A percentile compares a stretch with the other conserved stretches of the same genome.
Evolutionary conservation across 1,284 basidiomycete species (phyloP).

Genomic region (Flammula alnicola): DNA sequence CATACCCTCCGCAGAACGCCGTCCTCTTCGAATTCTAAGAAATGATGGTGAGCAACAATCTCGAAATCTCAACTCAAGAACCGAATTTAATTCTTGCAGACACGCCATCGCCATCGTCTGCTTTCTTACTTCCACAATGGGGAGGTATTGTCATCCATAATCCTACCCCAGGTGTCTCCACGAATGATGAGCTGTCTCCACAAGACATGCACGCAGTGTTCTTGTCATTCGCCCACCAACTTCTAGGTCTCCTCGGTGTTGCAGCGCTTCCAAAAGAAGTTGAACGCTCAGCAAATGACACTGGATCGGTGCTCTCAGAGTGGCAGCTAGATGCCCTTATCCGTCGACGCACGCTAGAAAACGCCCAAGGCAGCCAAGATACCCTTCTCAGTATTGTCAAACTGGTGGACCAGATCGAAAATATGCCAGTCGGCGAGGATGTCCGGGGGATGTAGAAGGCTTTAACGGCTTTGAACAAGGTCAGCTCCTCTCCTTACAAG

Average conservation of each 20-base stretch:
- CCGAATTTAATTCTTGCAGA: slow-evolving; percentile 14
- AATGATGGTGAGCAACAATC: slow-evolving; percentile 50
- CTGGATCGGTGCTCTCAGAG: slow-evolving; percentile 41
- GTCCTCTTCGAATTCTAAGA: slow-evolving; percentile 76
- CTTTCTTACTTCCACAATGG: slow-evolving; percentile 95
- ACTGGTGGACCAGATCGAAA: slow-evolving; percentile 82
- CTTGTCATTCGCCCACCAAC: slow-evolving; percentile 74
- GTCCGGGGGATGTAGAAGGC: slow-evolving; percentile 80
- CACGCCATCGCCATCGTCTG: slow-evolving; percentile 51
- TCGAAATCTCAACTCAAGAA: slow-evolving; percentile 1
- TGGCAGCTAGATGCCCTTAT: slow-evolving; percentile 86
- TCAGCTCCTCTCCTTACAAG: slow-evolving; percentile 38
- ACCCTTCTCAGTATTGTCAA: slow-evolving; percentile 83
- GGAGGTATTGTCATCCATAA: slow-evolving; percentile 90
- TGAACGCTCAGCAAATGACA: too few species aligned
- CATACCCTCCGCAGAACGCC: slow-evolving; percentile 72
- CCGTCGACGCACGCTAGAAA: slow-evolving; percentile 75
- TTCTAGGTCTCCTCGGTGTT: slow-evolving; percentile 81
- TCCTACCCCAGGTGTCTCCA: slow-evolving; percentile 38
- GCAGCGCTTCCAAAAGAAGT: slow-evolving; percentile 60
- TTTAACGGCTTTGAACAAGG: slow-evolving; percentile 72
- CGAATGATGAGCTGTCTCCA: slow-evolving; percentile 42
- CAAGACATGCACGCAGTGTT: slow-evolving; percentile 63
- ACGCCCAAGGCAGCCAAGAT: slow-evolving; percentile 67
- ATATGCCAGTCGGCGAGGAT: slow-evolving; percentile 85